These are phyloP conservation scores for Eutrema salsugineum DNA, from an alignment of 441 rosid genomes.

Conservation along the genomic window DNA sequence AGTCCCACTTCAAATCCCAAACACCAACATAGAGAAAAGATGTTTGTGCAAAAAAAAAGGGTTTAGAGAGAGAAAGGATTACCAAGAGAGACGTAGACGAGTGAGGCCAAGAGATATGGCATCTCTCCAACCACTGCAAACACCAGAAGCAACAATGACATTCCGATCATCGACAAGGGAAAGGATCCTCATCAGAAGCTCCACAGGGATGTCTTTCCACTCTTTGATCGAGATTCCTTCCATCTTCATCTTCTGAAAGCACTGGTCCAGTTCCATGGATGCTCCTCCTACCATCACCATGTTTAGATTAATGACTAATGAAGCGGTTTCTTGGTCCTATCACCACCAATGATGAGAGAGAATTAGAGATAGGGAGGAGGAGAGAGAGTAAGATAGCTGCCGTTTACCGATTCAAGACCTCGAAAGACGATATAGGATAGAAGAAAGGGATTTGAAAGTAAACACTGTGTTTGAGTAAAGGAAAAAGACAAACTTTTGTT, in stretches of 20 bases:
- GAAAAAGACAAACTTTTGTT: slow-evolving; percentile 11
- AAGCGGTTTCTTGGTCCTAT: slow-evolving; percentile 29
- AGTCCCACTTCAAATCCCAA: neutral
- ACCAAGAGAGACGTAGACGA: slow-evolving; percentile 79
- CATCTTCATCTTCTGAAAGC: slow-evolving; percentile 68
- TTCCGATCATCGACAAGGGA: slow-evolving; percentile 78
- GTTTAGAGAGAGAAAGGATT: neutral
- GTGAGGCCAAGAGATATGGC: slow-evolving; percentile 72
- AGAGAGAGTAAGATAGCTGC: neutral
- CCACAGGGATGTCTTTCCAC: slow-evolving; percentile 91
- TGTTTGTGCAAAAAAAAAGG: neutral
- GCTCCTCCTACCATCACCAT: slow-evolving; percentile 40
- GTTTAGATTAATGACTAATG: neutral
- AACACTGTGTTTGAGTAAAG: neutral
- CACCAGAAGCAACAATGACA: slow-evolving; percentile 68
- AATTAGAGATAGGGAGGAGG: neutral
- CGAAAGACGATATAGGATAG: slow-evolving; percentile 1
- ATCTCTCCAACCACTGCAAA: slow-evolving; percentile 91
- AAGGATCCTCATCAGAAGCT: slow-evolving; percentile 63
- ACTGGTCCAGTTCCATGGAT: slow-evolving; percentile 54
- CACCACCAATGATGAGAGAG: slow-evolving; percentile 14
- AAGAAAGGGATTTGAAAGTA: neutral
- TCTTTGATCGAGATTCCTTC: slow-evolving; percentile 44
- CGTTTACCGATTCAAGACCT: slow-evolving; percentile 9
- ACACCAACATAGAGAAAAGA: neutral